Conservation (phyloP, 306 rosid genomes). For the Chamaecrista fasciculata region DNA sequence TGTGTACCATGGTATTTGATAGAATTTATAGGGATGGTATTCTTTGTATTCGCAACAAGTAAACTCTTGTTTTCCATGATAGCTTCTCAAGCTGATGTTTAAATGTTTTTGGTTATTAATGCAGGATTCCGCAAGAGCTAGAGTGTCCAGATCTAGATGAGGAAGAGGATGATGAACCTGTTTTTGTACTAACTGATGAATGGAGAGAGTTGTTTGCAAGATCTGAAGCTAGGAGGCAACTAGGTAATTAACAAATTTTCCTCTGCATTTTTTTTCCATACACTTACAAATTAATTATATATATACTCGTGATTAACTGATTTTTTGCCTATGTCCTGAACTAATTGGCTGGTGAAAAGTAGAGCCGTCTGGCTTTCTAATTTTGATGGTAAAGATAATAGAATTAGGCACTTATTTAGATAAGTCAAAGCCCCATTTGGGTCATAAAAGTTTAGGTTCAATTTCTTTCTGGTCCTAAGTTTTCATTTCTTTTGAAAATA, state of each 20-base stretch:
- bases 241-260: constrained; percentile 38
- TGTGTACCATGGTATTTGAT: too few species aligned
- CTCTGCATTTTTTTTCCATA: not conserved
- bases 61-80: not conserved
- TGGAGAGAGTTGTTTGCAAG: constrained; percentile 81
- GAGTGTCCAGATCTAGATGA: constrained; percentile 39
- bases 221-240: constrained; percentile 68
- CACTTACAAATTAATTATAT: not conserved
- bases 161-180: constrained; percentile 64
- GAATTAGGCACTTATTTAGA: constrained; percentile 2
- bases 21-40: too few species aligned
- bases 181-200: constrained; percentile 70
- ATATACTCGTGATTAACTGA: too few species aligned
- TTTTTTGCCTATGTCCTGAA: too few species aligned
- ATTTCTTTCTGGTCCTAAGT: too few species aligned
- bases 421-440: too few species aligned
- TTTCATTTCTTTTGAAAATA: too few species aligned
- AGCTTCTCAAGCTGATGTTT: constrained; percentile 9
- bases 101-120: constrained; percentile 16
- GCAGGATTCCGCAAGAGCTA: constrained; percentile 50
- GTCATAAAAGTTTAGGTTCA: too few species aligned
- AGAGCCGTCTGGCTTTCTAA: constrained; percentile 9
- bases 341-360: constrained; percentile 16
- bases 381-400: constrained; percentile 4
- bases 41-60: not conserved